Evolutionary conservation across 2,329 filamentous ascomycete species (phyloP), one percentile per base, ranked within the genome.

Genomic region (Penicillium hordei): DNA sequence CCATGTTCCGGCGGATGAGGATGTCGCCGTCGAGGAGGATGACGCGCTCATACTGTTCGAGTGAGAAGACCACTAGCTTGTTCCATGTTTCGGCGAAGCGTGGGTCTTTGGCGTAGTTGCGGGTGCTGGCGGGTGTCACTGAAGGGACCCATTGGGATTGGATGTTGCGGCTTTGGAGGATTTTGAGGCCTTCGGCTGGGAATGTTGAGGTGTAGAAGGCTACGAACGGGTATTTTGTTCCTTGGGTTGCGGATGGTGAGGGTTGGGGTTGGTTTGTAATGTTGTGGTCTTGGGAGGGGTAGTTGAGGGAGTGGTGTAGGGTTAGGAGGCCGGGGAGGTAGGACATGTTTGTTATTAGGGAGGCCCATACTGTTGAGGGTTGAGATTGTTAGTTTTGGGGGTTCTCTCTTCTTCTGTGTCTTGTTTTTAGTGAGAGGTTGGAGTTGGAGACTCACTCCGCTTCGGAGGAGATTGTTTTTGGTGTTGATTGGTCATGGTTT

Each of bases 1-100:
- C 90, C 89, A 94, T 93, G 75, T 93, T 93, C 68, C 81, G 81
- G 64, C 86, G 75, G 15, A 89, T 85, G 52, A 93, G 78, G 89
- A 93, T 93, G 77, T 94, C 90, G 68, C 86, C 88, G 77, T 94
- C 90, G 56, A 94, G 81, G 77, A 90, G 89, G 48, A 93, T 88
- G 31, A 93, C 83, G 48, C 90, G 83, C 39, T 85, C 79, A 75
- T 91, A 93, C 71, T 91, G 85, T 15, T 80, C 81, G 48, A 93
- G 78, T 21, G 83, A 84, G 72, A 93, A 93, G 19, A 88, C 86
- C 38, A 86, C 84, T 27, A 94, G 83, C 77, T 93, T 94, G 74
- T 83, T 88, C 89, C 90, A 94, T 81, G 88, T 91, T 75, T 93
- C 89, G 76, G 90, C 87, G 80, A 93, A 93, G 66, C 90, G 86